Evolutionary conservation across 2,329 filamentous ascomycete genomes (phyloP), one percentile per base, ranked within the genome.

Genomic region (Byssothecium circinans): DNA sequence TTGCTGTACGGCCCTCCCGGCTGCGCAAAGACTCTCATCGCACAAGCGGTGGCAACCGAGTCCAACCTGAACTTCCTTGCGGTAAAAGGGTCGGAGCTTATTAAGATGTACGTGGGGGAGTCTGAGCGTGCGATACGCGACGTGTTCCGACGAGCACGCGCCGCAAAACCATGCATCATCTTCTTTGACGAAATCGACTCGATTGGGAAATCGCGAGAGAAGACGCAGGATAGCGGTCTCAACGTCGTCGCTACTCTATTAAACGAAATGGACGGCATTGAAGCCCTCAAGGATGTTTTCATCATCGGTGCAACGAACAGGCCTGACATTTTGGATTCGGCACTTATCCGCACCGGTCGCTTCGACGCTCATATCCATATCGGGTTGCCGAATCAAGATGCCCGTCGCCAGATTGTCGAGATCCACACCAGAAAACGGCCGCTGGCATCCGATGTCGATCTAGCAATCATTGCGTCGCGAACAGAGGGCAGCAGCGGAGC

Each of bases 141-240:
- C 45, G 83, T 96, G 1, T 96, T 97, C 68, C 81, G 86, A 43
- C 88, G 91, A 59, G 92, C 92, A 1, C 81, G 88, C 34, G 85
- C 87, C n/a, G 91, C 91, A 8, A 85, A 86, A 42, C 92, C 92
- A 0, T 91, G 88, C 67, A 92, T 96, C 71, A 91, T 97, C 61
- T 97, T 96, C 78, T 96, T 96, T 57, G 91, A 97, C 68, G 91
- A 97, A 70, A 94, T 97, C 60, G 91, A 97, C 72, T 85, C 89
- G 4, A 92, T 97, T 53, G 88, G 79, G 30, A 78, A 79, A 27
- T 77, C 77, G 71, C 62, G 86, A 74, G 79, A 76, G 58, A 69
- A 68, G 47, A 64, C 61, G 8, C 64, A 67, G 23, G 68, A 81
- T 12, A 77, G 76, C 20, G 82, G 86, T 1, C 79, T 96, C 39